A percentile compares a stretch with the other conserved stretches of the same genome.
Evolutionary conservation across 148 eudicot species (phyloP).

Genomic region (Camellia lanceoleosa): DNA sequence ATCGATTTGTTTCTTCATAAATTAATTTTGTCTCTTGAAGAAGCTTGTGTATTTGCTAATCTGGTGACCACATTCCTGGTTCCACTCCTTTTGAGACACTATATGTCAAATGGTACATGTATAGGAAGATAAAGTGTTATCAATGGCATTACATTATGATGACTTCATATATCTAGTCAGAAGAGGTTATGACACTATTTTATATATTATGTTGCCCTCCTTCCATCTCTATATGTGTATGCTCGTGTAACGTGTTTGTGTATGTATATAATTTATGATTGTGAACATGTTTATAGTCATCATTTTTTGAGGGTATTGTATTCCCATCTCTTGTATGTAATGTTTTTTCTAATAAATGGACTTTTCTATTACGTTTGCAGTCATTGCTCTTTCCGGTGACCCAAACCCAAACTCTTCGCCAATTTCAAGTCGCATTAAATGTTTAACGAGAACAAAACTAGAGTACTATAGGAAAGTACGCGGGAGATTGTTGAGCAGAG

Average conservation of each 20-base stretch:
- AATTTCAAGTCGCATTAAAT: constrained; percentile 60
- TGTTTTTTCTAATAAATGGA: neutral
- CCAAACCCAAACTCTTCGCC: constrained; percentile 70
- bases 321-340: neutral
- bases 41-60: no score
- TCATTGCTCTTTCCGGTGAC: constrained; percentile 57
- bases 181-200: neutral
- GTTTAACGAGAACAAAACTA: constrained; percentile 59
- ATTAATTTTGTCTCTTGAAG: no score
- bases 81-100: neutral
- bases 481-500: constrained; percentile 42
- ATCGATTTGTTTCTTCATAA: no score
- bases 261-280: neutral
- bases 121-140: neutral
- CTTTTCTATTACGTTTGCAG: constrained; percentile 30
- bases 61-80: no score
- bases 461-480: constrained; percentile 42
- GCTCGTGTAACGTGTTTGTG: neutral
- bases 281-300: neutral
- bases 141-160: neutral
- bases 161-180: neutral
- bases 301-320: neutral
- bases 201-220: neutral
- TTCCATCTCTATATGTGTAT: neutral
- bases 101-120: neutral